Base-by-base conservation (phyloP, 768 basidiomycete genomes). In the Panaeolus cyanescens region DNA sequence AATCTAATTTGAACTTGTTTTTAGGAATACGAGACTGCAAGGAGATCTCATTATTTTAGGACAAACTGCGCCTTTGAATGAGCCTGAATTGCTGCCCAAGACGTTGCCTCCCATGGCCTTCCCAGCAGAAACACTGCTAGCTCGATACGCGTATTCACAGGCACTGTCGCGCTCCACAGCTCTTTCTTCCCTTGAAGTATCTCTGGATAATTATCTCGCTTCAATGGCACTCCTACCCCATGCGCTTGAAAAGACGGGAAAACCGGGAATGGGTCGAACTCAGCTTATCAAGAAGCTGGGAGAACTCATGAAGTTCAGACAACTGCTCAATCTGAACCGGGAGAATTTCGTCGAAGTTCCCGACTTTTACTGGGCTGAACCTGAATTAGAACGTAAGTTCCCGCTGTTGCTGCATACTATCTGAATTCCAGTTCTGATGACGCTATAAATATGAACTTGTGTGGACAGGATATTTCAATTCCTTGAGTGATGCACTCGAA, bases 341-440 rank as follows among this genome's bases (percentile, higher is more conserved):
- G 91, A 94, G 70, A 96, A 94, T 67, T 93, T 95, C 68, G 87
- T 88, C 53, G 95, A 96, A 68, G 87, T 89, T 0, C 93, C 92
- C 0, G 92, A 97, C 73, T 90, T 98, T 65, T 95, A 97, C 72
- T 99, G 96, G 96, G 83, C 90, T 17, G 93, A 97, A 70, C 93
- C 95, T 0, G 91, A 89, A 63, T 81, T 98, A 5, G 96, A 98
- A 78, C 81, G 92, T 88, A 62, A 32, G 85, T 61, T 5, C 5
- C 1, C n/a, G n/a, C 39, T 20, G 39, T n/a, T 39, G 17, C 37
- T 39, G 15, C 37, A 8, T 22, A 42, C 39, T 28, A 50, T 50
- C 15, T 10, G 17, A 12, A 28, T 25, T 15, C 17, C 42, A 19
- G 22, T 13, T 9, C 54, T 61, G n/a, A 40, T 31, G 30, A 31